Base-by-base conservation (phyloP, 2,329 filamentous ascomycete genomes). In the Verticillium nubilum region DNA sequence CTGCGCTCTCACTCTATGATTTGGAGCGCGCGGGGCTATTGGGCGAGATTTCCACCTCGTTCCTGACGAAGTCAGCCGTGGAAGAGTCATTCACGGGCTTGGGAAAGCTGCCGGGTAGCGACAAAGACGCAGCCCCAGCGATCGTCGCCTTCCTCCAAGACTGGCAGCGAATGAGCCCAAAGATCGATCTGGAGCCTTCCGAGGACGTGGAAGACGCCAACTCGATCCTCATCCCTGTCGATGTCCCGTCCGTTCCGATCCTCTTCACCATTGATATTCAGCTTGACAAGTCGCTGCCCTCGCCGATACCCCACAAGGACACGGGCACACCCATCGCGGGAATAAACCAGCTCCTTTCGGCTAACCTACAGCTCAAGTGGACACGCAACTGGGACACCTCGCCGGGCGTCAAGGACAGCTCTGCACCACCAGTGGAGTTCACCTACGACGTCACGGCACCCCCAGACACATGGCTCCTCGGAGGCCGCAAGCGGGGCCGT, bases 221-320 rank as follows among this genome's bases (percentile, higher is more conserved):
- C 23, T 87, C 86, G 13, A 93, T 99, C 66, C 79, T 89, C 29
- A 96, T 99, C 58, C 91, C 93, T 0, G 93, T 99, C 15, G 92
- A 97, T 60, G 86, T 99, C 1, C 94, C 94, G 0, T 87, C 89
- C 1, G 81, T 97, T 2, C 86, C 91, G 54, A 85, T 97, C 23
- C 84, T 98, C 0, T 90, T 96, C 72, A 96, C 90, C 0, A 88
- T 89, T 2, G 86, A 89, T 57, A 81, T 94, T 28, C 77, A 78
- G 28, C 73, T 91, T 1, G 74, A 79, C 60, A 70, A 61, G 35
- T 67, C 60, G 67, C 66, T 67, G 72, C 69, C 59, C 66, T 68
- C 58, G 72, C 69, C 1, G 52, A 64, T 17, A 35, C 61, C 28
- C 13, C 59, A 19, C 63, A 68, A 28, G 17, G 74, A 60, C 65